Evolutionary conservation across 1,139 yeast genomes (phyloP).

Genomic region (Candida tunisiensis): DNA sequence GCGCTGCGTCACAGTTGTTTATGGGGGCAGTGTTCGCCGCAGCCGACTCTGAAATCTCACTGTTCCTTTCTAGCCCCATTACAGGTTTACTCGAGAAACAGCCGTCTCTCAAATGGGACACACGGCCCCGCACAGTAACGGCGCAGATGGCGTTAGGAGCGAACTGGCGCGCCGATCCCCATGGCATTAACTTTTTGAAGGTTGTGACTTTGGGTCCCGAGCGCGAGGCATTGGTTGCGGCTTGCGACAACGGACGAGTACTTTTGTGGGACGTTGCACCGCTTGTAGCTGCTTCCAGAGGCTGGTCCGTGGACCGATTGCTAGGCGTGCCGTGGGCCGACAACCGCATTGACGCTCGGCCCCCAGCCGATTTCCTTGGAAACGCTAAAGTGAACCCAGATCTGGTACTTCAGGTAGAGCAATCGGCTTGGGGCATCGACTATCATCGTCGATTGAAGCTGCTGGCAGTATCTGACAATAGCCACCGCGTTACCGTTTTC

Average conservation of each 20-base stretch:
- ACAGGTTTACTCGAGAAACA: no score
- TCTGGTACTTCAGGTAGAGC: constrained; percentile 22
- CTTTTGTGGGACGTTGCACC: constrained; percentile 27
- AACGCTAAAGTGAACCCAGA: constrained; percentile 18
- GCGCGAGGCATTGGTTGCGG: constrained; percentile 26
- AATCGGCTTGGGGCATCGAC: constrained; percentile 57
- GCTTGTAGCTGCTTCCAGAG: constrained; percentile 5
- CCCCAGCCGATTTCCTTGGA: no score
- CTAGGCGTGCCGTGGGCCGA: neutral
- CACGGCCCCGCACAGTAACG: no score
- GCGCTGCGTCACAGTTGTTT: no score
- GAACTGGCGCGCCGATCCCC: constrained; percentile 25
- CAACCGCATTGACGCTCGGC: neutral
- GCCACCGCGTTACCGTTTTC: constrained; percentile 29
- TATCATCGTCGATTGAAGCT: constrained; percentile 21
- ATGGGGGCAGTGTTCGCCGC: no score
- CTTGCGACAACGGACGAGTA: constrained; percentile 42
- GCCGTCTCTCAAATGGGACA: no score
- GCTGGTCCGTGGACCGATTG: no score
- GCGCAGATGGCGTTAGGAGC: no score
- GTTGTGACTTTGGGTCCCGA: constrained; percentile 13
- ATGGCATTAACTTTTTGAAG: constrained; percentile 33
- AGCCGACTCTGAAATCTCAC: no score
- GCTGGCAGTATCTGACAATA: constrained; percentile 42
- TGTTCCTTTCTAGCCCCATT: no score